Base-by-base conservation (phyloP, 768 basidiomycete species). In the Mycena latifolia region DNA sequence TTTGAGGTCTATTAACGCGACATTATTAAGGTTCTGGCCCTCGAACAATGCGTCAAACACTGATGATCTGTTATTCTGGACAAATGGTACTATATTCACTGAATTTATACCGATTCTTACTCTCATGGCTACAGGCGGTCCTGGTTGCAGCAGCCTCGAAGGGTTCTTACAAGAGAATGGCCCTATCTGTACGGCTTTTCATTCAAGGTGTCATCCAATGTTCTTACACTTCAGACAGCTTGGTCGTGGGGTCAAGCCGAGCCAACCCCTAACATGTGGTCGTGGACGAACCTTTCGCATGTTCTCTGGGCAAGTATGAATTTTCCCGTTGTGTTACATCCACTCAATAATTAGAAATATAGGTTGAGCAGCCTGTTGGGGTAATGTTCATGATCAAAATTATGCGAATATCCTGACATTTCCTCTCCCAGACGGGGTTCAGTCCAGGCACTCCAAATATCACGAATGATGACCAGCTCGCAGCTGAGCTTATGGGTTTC, bases 221-320 rank as follows among this genome's bases (percentile, higher is more conserved):
- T 29, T 18, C 28, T 68, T 31, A 63, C 25, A 29, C 24, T 39
- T 5, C 17, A 18, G 8, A 18, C 55, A 82, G 80, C 79, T 31
- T 84, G 81, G 82, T 81, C 80, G n/a, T 84, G 89, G 90, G 68
- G 90, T 79, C 79, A 80, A 67, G 62, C 74, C 25, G 71, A 69
- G 43, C 75, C 75, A 18, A 77, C 76, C 11, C 77, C 78, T 4
- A 92, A 91, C 67, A 82, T 86, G 28, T 85, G 81, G 72, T 88
- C 89, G 54, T 92, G 90, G 90, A 92, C 89, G 0, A 91, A 90
- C 67, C 78, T 92, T 8, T 88, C 89, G 17, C 86, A 89, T 65
- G 77, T 90, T 25, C 76, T 91, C 35, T 92, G 84, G 81, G 85
- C 35, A n/a, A 46, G 60, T 53, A 15, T 7, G 27, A 14, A 11